These are phyloP conservation scores for Botryotinia convoluta DNA, from an alignment of 2,329 filamentous ascomycete species.

Conservation along the genomic window DNA sequence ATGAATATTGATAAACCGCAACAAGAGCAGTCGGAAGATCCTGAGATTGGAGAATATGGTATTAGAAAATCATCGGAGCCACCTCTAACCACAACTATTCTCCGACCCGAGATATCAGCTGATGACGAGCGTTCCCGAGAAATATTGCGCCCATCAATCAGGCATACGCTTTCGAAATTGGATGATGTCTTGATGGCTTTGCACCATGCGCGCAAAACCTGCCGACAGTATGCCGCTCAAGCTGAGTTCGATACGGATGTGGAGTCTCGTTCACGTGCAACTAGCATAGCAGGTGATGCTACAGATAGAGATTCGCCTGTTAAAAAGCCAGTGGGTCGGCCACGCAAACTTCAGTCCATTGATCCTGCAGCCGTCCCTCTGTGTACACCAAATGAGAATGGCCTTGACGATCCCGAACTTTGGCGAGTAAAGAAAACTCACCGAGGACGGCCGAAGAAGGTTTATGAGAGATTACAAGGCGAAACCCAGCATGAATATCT, in stretches of 20 bases:
- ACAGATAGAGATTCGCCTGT: neutral
- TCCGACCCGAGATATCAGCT: constrained; percentile 55
- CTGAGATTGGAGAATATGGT: constrained; percentile 19
- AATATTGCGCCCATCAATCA: constrained; percentile 65
- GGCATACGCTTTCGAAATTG: constrained; percentile 67
- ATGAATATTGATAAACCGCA: neutral
- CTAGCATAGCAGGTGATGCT: neutral
- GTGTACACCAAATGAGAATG: neutral
- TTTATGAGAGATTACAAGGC: constrained; percentile 32
- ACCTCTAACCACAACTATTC: neutral
- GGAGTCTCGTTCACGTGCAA: constrained; percentile 20
- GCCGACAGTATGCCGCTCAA: constrained; percentile 38
- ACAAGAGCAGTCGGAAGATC: neutral
- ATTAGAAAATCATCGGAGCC: constrained; percentile 15
- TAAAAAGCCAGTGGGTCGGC: constrained; percentile 28
- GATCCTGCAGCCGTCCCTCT: constrained; percentile 3
- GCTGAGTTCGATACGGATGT: constrained; percentile 38
- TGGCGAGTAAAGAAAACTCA: constrained; percentile 27
- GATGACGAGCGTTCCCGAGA: constrained; percentile 67
- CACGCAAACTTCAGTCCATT: constrained; percentile 31
- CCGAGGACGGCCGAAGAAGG: constrained; percentile 32
- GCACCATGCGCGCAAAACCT: constrained; percentile 62
- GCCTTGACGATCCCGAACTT: constrained; percentile 9
- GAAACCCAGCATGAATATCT: constrained; percentile 45
- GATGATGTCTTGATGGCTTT: constrained; percentile 69